Percentiles rank a stretch among this genome's conserved stretches.
Conservation (phyloP, 2,329 filamentous ascomycete genomes). For the Alternaria novae-zelandiae region DNA sequence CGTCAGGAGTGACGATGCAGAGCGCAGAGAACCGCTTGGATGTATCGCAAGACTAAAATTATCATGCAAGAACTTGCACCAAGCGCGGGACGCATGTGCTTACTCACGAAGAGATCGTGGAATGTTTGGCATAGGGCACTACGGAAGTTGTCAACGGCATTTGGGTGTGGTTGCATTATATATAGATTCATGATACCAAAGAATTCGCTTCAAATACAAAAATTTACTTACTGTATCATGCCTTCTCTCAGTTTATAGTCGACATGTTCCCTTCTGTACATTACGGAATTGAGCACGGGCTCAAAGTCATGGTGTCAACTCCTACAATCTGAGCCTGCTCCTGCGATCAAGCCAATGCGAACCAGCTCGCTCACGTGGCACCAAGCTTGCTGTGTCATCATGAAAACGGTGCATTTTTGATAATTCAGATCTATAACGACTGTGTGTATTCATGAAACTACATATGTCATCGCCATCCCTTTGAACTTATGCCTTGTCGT, state of each 20-base stretch:
- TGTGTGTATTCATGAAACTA: not conserved
- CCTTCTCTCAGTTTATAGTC: not conserved
- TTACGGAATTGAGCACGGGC: not conserved
- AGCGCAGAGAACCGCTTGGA: not conserved
- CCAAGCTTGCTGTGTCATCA: not conserved
- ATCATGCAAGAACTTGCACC: not conserved
- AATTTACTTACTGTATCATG: not conserved
- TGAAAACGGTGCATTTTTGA: not conserved
- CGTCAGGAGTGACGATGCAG: not conserved
- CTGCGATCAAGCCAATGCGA: not conserved
- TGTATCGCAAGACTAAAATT: not conserved
- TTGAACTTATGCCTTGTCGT: not conserved
- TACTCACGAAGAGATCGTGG: not conserved
- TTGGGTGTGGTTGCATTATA: not conserved
- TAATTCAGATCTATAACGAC: not conserved
- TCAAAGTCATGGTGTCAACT: not conserved
- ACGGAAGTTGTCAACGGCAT: not conserved
- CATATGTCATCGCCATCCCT: not conserved
- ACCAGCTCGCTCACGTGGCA: not conserved
- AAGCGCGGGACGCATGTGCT: not conserved
- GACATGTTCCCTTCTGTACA: not conserved
- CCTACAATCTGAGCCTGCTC: not conserved
- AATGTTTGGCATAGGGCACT: not conserved
- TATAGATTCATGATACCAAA: not conserved
- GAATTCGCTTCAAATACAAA: not conserved